Conservation (phyloP, 768 basidiomycete species). For the Dioszegia aurantiaca region DNA sequence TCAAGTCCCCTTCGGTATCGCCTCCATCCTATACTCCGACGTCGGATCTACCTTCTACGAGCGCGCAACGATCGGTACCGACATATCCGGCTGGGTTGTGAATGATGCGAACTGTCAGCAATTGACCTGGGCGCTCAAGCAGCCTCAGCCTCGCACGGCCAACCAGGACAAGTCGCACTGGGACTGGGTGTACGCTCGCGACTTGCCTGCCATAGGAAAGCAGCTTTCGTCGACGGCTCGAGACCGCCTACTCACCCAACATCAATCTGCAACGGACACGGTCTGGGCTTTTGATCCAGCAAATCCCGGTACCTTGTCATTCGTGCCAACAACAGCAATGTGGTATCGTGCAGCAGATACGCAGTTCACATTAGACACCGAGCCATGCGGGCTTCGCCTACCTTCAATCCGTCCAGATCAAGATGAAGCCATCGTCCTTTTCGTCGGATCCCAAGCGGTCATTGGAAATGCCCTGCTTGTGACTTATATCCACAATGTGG, state of each 20-base stretch:
- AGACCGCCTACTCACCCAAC: neutral
- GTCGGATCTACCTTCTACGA: conserved; percentile 35
- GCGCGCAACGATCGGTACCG: conserved; percentile 16
- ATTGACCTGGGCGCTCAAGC: conserved; percentile 24
- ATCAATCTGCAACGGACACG: neutral
- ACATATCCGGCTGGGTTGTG: conserved; percentile 34
- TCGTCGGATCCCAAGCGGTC: conserved; percentile 12
- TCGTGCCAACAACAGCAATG: neutral
- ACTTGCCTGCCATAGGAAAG: neutral
- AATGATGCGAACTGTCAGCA: conserved; percentile 17
- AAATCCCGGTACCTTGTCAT: conserved; percentile 5
- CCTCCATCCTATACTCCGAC: conserved; percentile 35
- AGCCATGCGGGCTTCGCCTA: conserved; percentile 6
- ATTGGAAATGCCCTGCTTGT: conserved; percentile 27
- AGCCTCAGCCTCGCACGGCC: neutral
- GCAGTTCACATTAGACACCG: neutral
- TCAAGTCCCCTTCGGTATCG: conserved; percentile 20
- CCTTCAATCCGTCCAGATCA: neutral
- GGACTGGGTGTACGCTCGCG: conserved; percentile 6
- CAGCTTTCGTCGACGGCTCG: neutral
- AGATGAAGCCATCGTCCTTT: conserved; percentile 29
- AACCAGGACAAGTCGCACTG: neutral
- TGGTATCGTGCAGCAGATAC: neutral
- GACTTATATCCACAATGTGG: conserved; percentile 21
- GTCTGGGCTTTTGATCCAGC: conserved; percentile 14